These are phyloP conservation scores for Crucihimalaya himalaica DNA, from an alignment of 345 rosid genomes.

Conservation along the genomic window DNA sequence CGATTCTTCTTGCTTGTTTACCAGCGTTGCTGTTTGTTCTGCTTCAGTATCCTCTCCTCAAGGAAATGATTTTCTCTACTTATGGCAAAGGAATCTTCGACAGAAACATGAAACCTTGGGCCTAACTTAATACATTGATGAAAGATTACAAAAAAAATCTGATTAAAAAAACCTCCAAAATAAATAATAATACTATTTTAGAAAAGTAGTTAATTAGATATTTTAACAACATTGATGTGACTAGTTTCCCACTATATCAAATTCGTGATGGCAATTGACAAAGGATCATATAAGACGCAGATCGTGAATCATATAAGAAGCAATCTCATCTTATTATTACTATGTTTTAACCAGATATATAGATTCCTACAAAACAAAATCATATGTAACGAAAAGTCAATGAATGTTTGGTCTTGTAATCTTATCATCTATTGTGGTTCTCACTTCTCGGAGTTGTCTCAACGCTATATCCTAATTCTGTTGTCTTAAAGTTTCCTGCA, in stretches of 20 bases:
- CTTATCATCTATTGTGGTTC: constrained; percentile 4
- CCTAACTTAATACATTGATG: background rate
- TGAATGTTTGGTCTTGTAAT: constrained; percentile 5
- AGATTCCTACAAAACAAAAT: background rate
- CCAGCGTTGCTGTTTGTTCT: constrained; percentile 39
- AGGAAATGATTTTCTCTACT: constrained; percentile 32
- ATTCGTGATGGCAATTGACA: constrained; percentile 7
- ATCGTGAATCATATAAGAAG: background rate
- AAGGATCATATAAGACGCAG: constrained; percentile 6
- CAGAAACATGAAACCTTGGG: constrained; percentile 36
- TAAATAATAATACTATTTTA: no score
- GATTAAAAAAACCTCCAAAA: no score
- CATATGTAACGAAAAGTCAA: constrained; percentile 21
- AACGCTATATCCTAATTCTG: background rate
- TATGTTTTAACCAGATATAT: background rate
- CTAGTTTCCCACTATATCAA: background rate
- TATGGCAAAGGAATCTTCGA: constrained; percentile 42
- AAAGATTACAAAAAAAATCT: no score
- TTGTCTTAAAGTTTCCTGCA: background rate
- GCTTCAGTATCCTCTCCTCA: constrained; percentile 41
- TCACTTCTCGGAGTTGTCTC: background rate
- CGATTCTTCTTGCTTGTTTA: constrained; percentile 30
- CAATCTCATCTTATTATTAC: constrained; percentile 6
- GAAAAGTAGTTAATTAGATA: background rate
- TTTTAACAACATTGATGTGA: background rate